Evolutionary conservation across 805 yeast species (phyloP).

Genomic region (Candida endomychidarum): DNA sequence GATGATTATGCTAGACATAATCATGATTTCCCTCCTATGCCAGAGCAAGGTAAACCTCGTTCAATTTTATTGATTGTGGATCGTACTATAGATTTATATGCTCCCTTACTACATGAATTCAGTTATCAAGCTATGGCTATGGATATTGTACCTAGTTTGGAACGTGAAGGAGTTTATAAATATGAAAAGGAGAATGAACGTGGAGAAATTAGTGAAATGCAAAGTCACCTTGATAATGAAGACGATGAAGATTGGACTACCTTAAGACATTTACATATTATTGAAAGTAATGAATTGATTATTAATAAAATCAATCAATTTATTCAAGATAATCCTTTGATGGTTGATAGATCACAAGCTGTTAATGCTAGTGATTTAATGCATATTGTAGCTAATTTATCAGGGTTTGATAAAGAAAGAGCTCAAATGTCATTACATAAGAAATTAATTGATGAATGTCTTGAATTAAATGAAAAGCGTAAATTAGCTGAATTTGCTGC

Average conservation of each 20-base stretch:
- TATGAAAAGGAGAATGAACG: slow-evolving; percentile 58
- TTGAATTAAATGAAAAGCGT: slow-evolving; percentile 56
- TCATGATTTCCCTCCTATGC: slow-evolving; percentile 61
- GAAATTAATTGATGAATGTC: slow-evolving; percentile 62
- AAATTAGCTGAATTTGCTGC: slow-evolving; percentile 67
- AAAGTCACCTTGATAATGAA: slow-evolving; percentile 49
- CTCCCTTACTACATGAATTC: slow-evolving; percentile 87
- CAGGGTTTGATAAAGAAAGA: slow-evolving; percentile 67
- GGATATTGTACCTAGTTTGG: slow-evolving; percentile 56
- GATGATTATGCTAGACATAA: slow-evolving; percentile 74
- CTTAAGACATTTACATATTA: slow-evolving; percentile 71
- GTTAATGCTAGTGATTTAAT: slow-evolving; percentile 69
- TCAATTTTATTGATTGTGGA: slow-evolving; percentile 77
- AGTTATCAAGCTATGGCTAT: slow-evolving; percentile 89
- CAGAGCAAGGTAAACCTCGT: slow-evolving; percentile 55
- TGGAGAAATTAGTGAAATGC: slow-evolving; percentile 31
- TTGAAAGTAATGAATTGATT: slow-evolving; percentile 67
- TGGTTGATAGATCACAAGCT: slow-evolving; percentile 66
- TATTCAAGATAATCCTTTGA: slow-evolving; percentile 68
- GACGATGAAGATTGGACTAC: slow-evolving; percentile 75
- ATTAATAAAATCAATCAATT: slow-evolving; percentile 60
- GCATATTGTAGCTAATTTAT: slow-evolving; percentile 69
- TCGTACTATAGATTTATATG: slow-evolving; percentile 76
- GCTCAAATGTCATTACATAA: slow-evolving; percentile 60
- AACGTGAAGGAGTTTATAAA: slow-evolving; percentile 43